phyloP scores from a whole-genome alignment of 148 eudicot species.

The Spergularia bocconei region DNA sequence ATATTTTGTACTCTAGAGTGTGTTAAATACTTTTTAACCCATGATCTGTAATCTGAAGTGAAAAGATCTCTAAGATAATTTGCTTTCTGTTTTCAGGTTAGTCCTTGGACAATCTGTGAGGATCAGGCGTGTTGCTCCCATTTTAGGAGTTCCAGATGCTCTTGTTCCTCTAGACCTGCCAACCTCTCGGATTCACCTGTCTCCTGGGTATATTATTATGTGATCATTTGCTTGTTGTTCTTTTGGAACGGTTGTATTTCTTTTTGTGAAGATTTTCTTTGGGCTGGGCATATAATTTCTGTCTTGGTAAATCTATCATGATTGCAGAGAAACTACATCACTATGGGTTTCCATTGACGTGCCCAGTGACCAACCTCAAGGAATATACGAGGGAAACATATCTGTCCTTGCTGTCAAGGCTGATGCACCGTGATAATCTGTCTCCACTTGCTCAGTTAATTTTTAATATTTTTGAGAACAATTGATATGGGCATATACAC shows the following conservation, averaged over 20 bases:
- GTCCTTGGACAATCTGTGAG: slow-evolving; percentile 63
- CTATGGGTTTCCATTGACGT: slow-evolving; percentile 87
- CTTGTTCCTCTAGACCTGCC: slow-evolving; percentile 94
- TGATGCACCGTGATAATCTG: slow-evolving; percentile 69
- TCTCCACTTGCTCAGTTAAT: slow-evolving; percentile 35
- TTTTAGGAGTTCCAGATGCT: slow-evolving; percentile 99
- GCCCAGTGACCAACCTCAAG: slow-evolving; percentile 70
- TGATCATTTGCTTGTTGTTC: background rate
- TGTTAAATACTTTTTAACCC: background rate
- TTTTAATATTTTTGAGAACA: slow-evolving; percentile 25
- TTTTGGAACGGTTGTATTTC: background rate
- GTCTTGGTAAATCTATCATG: slow-evolving; percentile 24
- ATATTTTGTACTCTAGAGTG: background rate
- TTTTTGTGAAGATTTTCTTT: background rate
- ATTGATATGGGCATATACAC: slow-evolving; percentile 10
- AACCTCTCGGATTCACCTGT: slow-evolving; percentile 54
- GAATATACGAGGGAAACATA: slow-evolving; percentile 88
- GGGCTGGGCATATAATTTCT: background rate
- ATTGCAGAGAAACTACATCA: slow-evolving; percentile 84
- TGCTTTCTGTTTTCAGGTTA: slow-evolving; percentile 50
- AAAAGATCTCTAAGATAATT: background rate
- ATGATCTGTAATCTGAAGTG: background rate
- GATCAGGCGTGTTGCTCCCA: slow-evolving; percentile 74
- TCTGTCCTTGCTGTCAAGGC: slow-evolving; percentile 69
- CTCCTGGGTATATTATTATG: slow-evolving; percentile 61